Conservation (phyloP, 2,329 filamentous ascomycete genomes). For the Trichocomaceae sp. region DNA sequence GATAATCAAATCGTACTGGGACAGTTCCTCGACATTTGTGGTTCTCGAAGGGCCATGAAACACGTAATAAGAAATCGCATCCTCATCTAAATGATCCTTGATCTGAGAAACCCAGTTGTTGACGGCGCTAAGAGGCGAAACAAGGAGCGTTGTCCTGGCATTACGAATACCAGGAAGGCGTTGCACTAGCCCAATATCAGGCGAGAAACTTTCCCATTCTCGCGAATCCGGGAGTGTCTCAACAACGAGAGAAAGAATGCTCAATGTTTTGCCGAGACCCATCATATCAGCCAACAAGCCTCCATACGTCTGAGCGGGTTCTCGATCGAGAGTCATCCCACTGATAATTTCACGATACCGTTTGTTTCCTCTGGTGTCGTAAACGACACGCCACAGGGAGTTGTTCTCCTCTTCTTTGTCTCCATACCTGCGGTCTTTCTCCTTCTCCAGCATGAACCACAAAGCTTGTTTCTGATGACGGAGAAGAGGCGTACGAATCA, state of each 20-base stretch:
- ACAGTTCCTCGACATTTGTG: slow-evolving; percentile 61
- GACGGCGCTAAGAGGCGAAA: slow-evolving; percentile 84
- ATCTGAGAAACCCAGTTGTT: slow-evolving; percentile 95
- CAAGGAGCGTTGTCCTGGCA: slow-evolving; percentile 70
- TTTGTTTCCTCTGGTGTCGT: slow-evolving; percentile 50
- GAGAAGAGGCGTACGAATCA: slow-evolving; percentile 63
- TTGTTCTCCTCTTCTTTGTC: slow-evolving; percentile 56
- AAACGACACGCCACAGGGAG: slow-evolving; percentile 68
- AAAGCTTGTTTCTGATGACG: slow-evolving; percentile 86
- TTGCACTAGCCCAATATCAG: slow-evolving; percentile 36
- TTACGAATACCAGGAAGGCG: slow-evolving; percentile 48
- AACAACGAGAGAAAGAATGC: slow-evolving; percentile 71
- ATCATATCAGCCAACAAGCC: slow-evolving; percentile 81
- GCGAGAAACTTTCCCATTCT: slow-evolving; percentile 53
- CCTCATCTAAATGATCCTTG: slow-evolving; percentile 65
- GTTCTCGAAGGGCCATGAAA: slow-evolving; percentile 79
- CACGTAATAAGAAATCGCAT: slow-evolving; percentile 64
- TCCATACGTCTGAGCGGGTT: slow-evolving; percentile 62
- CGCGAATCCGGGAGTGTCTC: slow-evolving; percentile 57
- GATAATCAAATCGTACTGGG: slow-evolving; percentile 73
- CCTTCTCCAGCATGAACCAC: slow-evolving; percentile 75
- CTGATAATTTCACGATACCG: slow-evolving; percentile 82
- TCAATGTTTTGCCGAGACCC: slow-evolving; percentile 82
- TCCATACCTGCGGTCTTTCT: slow-evolving; percentile 58
- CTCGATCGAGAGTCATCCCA: slow-evolving; percentile 53